Evolutionary conservation across 75 land plant species (phyloP).

Genomic region (Cunninghamia lanceolata): DNA sequence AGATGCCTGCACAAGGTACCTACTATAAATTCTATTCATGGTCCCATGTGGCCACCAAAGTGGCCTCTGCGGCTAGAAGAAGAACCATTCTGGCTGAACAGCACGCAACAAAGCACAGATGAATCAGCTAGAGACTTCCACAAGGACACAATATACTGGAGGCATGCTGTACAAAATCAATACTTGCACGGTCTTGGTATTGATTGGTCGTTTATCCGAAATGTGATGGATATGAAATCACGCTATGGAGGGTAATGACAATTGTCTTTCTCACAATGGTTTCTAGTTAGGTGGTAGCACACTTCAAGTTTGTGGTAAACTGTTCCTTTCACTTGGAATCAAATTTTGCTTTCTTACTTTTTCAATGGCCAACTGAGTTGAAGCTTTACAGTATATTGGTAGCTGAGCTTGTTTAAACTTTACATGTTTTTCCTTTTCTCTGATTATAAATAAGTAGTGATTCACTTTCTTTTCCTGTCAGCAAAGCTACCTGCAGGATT

Average conservation of each 20-base stretch:
- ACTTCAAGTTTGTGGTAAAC: background rate
- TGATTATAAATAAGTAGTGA: background rate
- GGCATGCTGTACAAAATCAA: slow-evolving; percentile 48
- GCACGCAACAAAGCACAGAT: slow-evolving; percentile 16
- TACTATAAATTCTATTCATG: background rate
- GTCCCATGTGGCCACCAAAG: slow-evolving; percentile 35
- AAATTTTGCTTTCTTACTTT: background rate
- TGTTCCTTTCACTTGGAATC: background rate
- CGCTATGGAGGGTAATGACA: slow-evolving; percentile 83
- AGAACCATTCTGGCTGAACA: slow-evolving; percentile 38
- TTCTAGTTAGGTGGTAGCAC: background rate
- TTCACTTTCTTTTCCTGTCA: background rate
- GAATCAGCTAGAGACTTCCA: slow-evolving; percentile 33
- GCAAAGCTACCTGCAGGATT: background rate
- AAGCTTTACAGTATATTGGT: background rate
- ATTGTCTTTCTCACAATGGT: background rate
- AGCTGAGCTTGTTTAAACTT: background rate
- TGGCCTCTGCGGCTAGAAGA: slow-evolving; percentile 70
- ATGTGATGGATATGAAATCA: slow-evolving; percentile 96
- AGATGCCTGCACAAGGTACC: slow-evolving; percentile 46
- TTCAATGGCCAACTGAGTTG: background rate
- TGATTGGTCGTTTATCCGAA: slow-evolving; percentile 77
- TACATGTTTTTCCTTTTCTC: background rate
- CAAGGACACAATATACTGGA: slow-evolving; percentile 66
- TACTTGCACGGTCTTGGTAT: slow-evolving; percentile 51